Evolutionary conservation across 2,329 filamentous ascomycete genomes (phyloP).

Genomic region (Talaromyces sp.): DNA sequence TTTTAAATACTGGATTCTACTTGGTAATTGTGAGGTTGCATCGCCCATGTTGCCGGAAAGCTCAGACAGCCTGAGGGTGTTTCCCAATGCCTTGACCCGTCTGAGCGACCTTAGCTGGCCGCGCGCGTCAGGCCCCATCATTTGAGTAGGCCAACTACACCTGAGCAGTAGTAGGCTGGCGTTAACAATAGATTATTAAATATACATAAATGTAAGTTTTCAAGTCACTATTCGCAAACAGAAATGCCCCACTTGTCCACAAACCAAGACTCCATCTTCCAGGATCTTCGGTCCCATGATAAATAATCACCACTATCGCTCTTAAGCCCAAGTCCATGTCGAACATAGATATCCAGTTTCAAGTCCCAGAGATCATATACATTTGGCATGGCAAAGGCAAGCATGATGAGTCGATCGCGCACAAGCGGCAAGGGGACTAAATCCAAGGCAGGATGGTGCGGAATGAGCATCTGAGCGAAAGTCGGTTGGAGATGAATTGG

Average conservation of each 20-base stretch:
- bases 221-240: slow-evolving; percentile 1
- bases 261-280: slow-evolving; percentile 36
- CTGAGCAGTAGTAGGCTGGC: too few relatives aligned
- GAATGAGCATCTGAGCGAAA: slow-evolving; percentile 40
- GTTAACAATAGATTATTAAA: too few relatives aligned
- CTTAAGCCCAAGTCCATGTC: slow-evolving; percentile 28
- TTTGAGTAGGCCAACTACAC: too few relatives aligned
- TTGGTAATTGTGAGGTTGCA: too few relatives aligned
- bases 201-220: too few relatives aligned
- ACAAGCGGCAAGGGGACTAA: slow-evolving; percentile 40
- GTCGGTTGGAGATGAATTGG: slow-evolving; percentile 42
- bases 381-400: slow-evolving; percentile 33
- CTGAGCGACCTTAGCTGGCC: too few relatives aligned
- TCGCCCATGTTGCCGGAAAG: too few relatives aligned
- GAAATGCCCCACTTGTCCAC: slow-evolving; percentile 29
- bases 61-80: too few relatives aligned
- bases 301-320: slow-evolving; percentile 16
- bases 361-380: slow-evolving; percentile 39
- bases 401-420: slow-evolving; percentile 36
- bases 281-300: slow-evolving; percentile 40
- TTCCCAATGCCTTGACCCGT: too few relatives aligned
- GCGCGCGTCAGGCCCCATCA: too few relatives aligned
- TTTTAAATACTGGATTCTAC: too few relatives aligned
- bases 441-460: slow-evolving; percentile 43
- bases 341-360: slow-evolving; percentile 41